Evolutionary conservation across 192 early-diverging fungal species (phyloP).

Genomic region (Allomyces macrogynus): DNA sequence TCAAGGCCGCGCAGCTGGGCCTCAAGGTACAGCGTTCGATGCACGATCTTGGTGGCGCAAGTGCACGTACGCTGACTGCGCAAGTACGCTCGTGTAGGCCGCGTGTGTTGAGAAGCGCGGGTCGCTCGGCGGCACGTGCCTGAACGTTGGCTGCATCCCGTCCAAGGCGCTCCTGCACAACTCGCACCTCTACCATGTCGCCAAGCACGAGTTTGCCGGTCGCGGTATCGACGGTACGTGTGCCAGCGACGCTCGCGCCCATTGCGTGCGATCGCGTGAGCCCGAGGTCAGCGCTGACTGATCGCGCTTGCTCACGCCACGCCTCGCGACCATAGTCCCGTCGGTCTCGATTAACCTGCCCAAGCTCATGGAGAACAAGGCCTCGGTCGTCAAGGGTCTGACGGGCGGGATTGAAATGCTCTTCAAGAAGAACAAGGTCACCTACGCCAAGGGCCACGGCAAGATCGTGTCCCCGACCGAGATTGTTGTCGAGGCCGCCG

Average conservation of each 20-base stretch:
- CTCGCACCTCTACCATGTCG: conserved; percentile 88
- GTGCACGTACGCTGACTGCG: background rate
- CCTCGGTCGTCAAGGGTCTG: conserved; percentile 65
- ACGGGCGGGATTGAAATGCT: conserved; percentile 82
- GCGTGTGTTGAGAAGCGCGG: conserved; percentile 94
- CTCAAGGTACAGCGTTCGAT: conserved; percentile 48
- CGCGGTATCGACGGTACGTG: conserved; percentile 78
- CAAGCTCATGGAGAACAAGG: conserved; percentile 78
- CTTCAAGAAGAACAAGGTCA: conserved; percentile 96
- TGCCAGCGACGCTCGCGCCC: background rate
- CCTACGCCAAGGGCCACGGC: conserved; percentile 85
- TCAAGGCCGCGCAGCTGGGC: conserved; percentile 94
- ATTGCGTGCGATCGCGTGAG: background rate
- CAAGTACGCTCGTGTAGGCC: conserved; percentile 29
- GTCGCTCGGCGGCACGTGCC: conserved; percentile 89
- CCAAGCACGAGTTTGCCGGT: conserved; percentile 72
- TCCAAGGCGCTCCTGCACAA: conserved; percentile 98
- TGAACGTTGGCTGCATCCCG: conserved; percentile 98
- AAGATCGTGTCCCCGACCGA: conserved; percentile 56
- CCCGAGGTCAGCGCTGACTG: background rate
- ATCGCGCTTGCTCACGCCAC: background rate
- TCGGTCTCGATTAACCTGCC: conserved; percentile 67
- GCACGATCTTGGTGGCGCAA: conserved; percentile 1
- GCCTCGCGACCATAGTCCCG: conserved; percentile 23
- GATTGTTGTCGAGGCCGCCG: conserved; percentile 57